A percentile compares a stretch with the other conserved stretches of the same genome.
Conservation (phyloP, 371 early-diverging fungal genomes). For the Circinella umbellata region DNA sequence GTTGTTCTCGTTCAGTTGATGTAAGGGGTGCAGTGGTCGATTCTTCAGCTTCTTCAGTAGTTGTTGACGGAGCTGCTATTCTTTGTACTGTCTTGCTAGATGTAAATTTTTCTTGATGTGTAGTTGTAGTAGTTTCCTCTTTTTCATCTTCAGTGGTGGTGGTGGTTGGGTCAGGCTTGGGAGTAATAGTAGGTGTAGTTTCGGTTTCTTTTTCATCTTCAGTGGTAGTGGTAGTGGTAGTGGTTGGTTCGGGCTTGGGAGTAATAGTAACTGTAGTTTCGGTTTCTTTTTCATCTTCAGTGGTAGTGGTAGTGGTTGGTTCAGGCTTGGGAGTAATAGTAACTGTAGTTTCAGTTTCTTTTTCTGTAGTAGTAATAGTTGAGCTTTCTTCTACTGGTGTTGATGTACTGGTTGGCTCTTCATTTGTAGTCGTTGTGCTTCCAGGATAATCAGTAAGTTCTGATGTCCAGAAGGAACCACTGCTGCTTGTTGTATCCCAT, state of each 20-base stretch:
- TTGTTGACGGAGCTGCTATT: background rate
- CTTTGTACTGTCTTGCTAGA: background rate
- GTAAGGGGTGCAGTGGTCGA: background rate
- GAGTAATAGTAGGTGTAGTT: background rate
- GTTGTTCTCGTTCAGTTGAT: background rate
- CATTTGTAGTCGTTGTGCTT: background rate
- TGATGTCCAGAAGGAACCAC: too few species aligned
- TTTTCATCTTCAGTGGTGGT: background rate
- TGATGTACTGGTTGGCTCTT: slow-evolving; percentile 4
- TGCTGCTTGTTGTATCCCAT: background rate
- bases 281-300: too few species aligned
- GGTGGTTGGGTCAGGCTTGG: background rate
- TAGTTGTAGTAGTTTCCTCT: slow-evolving; percentile 3
- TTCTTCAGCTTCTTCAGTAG: background rate
- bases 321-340: too few species aligned
- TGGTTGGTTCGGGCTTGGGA: background rate
- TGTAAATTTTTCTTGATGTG: background rate
- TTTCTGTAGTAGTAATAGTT: too few species aligned
- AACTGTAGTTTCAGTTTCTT: too few species aligned
- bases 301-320: background rate
- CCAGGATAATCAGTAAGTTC: background rate
- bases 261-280: too few species aligned
- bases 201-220: background rate
- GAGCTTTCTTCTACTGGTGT: too few species aligned
- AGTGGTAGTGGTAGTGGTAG: background rate